Base-by-base conservation (phyloP, 2,329 filamentous ascomycete species). In the Penicillium digitatum region DNA sequence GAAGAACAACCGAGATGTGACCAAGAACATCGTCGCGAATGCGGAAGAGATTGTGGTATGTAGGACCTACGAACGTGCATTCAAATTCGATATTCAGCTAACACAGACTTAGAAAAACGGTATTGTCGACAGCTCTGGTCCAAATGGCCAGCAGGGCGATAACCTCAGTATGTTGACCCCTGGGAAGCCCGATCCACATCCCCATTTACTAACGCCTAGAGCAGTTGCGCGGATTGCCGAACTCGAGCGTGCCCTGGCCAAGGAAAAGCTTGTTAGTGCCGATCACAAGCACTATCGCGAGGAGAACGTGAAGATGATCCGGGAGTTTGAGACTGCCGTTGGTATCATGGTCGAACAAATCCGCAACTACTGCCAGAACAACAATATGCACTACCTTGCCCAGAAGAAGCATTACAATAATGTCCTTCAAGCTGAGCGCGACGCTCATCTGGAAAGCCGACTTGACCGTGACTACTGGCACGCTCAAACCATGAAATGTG, bases 401-500 rank as follows among this genome's bases (percentile, higher is more conserved):
- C 76, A 79, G 58, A 76, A 76, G 58, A 72, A 70, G 39, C 76
- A 78, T 60, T 80, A 79, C 66, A 79, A 79, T 61, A 72, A 77
- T 42, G 72, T 80, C 5, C 70, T 80, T 14, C 78, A 80, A 57
- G 74, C 74, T 10, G 78, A 80, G 60, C 78, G 78, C 39, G 78
- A 80, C 57, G 72, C 76, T 5, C 78, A 80, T 55, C 63, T 80
- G 22, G 67, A 76, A 42, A 76, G 76, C 57, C 75, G 78, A n/a
- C 64, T 79, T 10, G 77, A 79, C 54, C 73, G 76, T 8, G 77
- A 79, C 56, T 71, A 79, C 57, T 79, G 76, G 77, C 76, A 79
- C 55, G 69, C 74, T 7, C 73, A 78, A 62, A 74, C 76, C 16
- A 70, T 79, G 67, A 74, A 73, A 55, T 74, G 76, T 49, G 73